Percentiles rank a stretch among this genome's conserved stretches.
phyloP scores from a whole-genome alignment of 257 asterid species.

The Fraxinus cuspidata region DNA sequence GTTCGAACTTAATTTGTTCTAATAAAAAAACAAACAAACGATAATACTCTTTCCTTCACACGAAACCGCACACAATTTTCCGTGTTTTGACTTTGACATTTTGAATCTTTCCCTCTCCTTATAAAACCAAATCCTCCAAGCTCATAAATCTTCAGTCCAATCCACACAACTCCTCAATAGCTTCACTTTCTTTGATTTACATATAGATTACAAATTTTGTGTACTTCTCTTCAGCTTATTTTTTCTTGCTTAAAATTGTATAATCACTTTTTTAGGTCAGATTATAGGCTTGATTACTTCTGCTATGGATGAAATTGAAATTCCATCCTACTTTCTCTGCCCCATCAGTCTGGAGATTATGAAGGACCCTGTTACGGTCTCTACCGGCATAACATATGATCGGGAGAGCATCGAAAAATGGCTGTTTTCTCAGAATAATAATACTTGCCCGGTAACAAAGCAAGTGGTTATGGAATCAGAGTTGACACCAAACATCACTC shows the following conservation, averaged over 20 bases:
- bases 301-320: constrained; percentile 54
- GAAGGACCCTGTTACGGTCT: constrained; percentile 76
- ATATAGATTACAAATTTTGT: background rate
- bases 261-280: background rate
- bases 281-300: background rate
- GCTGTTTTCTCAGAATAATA: constrained; percentile 50
- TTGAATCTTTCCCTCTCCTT: constrained; percentile 1
- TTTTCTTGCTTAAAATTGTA: no score
- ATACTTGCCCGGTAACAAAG: constrained; percentile 71
- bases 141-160: constrained; percentile 2
- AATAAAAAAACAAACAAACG: background rate
- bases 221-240: background rate
- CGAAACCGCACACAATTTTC: constrained; percentile 18
- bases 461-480: constrained; percentile 45
- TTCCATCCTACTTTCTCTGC: constrained; percentile 78
- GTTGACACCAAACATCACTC: constrained; percentile 67
- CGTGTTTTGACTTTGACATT: constrained; percentile 60
- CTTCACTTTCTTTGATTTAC: constrained; percentile 21
- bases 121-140: constrained; percentile 12
- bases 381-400: constrained; percentile 86
- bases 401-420: constrained; percentile 75
- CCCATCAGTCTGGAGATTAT: constrained; percentile 74
- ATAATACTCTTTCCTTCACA: background rate
- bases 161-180: constrained; percentile 8
- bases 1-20: background rate